phyloP scores from a whole-genome alignment of 257 asterid species.

The Ajuga chamaepitys region DNA sequence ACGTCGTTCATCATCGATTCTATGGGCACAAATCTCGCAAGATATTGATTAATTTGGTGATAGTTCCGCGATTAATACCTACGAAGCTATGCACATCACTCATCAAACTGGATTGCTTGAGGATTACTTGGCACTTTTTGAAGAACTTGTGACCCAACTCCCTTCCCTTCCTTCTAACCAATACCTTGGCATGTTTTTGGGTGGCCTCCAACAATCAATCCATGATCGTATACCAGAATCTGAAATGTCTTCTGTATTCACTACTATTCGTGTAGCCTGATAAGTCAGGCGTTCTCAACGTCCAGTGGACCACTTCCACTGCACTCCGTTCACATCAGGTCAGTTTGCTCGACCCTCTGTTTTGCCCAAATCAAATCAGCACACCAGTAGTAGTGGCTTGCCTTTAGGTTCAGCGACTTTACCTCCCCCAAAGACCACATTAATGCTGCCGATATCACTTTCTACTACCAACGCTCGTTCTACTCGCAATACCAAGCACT shows the following conservation, averaged over 20 bases:
- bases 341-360: too few relatives aligned
- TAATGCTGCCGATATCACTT: too few relatives aligned
- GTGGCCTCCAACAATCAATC: not conserved
- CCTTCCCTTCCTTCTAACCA: not conserved
- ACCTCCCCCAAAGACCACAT: too few relatives aligned
- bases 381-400: too few relatives aligned
- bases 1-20: not conserved
- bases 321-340: too few relatives aligned
- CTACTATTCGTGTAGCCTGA: not conserved
- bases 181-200: not conserved
- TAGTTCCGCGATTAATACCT: not conserved
- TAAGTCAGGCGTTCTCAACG: not conserved
- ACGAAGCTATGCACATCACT: not conserved
- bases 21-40: not conserved
- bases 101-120: not conserved
- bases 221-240: not conserved
- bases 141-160: not conserved
- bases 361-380: too few relatives aligned
- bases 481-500: too few relatives aligned
- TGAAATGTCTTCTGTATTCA: not conserved
- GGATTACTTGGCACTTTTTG: not conserved
- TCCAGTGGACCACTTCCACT: not conserved
- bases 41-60: not conserved
- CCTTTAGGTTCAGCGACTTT: too few relatives aligned
- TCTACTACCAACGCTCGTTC: too few relatives aligned